Conservation (phyloP, 2,329 filamentous ascomycete genomes). For the Macrophomina tecta region DNA sequence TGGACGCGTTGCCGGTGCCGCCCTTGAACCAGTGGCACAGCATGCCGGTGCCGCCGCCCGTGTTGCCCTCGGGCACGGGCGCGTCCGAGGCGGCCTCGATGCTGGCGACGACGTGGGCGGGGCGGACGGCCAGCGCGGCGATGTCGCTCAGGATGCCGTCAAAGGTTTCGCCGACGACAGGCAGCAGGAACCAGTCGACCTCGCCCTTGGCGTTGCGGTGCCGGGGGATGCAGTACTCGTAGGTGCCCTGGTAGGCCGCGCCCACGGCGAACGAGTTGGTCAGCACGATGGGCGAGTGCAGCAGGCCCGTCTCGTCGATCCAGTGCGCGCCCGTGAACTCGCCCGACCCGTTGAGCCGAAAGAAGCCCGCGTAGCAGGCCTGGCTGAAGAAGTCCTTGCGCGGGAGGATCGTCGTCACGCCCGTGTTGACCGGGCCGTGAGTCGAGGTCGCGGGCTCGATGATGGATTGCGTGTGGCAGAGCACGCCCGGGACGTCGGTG, state of each 20-base stretch:
- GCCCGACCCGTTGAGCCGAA: constrained; percentile 69
- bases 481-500: constrained; percentile 52
- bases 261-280: constrained; percentile 66
- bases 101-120: constrained; percentile 60
- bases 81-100: constrained; percentile 59
- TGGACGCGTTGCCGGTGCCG: constrained; percentile 67
- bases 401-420: constrained; percentile 53
- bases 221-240: constrained; percentile 60
- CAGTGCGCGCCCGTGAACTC: constrained; percentile 68
- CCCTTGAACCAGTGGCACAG: constrained; percentile 70
- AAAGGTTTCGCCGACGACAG: constrained; percentile 68
- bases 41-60: constrained; percentile 73
- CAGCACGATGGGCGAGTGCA: constrained; percentile 65
- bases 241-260: constrained; percentile 64
- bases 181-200: constrained; percentile 60
- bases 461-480: constrained; percentile 50
- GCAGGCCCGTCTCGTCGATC: constrained; percentile 66
- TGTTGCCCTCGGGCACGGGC: constrained; percentile 65
- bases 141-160: constrained; percentile 68
- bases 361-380: constrained; percentile 53
- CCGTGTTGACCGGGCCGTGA: constrained; percentile 47
- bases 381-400: constrained; percentile 49
- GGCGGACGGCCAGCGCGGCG: constrained; percentile 60
- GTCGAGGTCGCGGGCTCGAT: constrained; percentile 37
- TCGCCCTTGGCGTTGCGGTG: constrained; percentile 49